Base-by-base conservation (phyloP, 192 early-diverging fungal species). In the Coemansia sp. region DNA sequence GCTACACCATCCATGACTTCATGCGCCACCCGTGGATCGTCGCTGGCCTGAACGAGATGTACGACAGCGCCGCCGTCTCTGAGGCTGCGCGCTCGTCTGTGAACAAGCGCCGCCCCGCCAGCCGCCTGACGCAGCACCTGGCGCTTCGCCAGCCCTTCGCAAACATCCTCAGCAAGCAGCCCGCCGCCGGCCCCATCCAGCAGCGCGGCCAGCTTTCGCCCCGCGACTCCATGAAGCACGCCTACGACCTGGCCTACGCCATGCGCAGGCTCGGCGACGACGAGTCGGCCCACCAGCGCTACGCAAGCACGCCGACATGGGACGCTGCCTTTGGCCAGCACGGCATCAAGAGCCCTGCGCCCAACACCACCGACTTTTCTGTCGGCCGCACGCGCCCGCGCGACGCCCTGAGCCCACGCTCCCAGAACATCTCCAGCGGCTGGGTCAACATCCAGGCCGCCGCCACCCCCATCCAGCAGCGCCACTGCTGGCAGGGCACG, bases 1-100 rank as follows among this genome's bases (percentile, higher is more conserved):
- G 92, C 25, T 89, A 87, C 75, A 92, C 88, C 0, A 89, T 94
- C 41, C 86, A 90, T 20, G 84, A 92, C 63, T 88, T 93, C 74
- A 83, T 93, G 63, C 82, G 79, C 27, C 91, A 93, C 59, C 91
- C 91, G 25, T 93, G 91, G 91, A 76, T 90, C 14, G 64, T 68
- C 38, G 62, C 63, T 5, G 74, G 68, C 0, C 41, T 78, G 13
- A 44, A 68, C 59, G 72, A 81, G 50, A 75, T 76, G 68, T 81
- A 70, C 59, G 72, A 59, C 61, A 70, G 57, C 63, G 67, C 67
- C 6, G 66, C 67, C 1, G 62, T 77, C 6, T 59, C 82, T 4
- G 68, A 69, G 17, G 58, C 81, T 29, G 63, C 70, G 34, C 61
- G 65, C 41, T 61, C 79, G 22, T 72, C 72, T 9, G 70, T 74